Conservation (phyloP, 176 grass and related monocot species). For the Zea mays region Zm-B73-REFERENCE-NAM-5.0 NC_050103.1:119481001-119481500, state of each 20-base stretch:
- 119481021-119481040: background rate
- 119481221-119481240: slow-evolving; percentile 8
- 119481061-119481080: slow-evolving; percentile 43
- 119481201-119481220: background rate
- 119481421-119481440: too few species aligned
- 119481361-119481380: background rate
- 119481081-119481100: slow-evolving; percentile 36
- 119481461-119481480: too few species aligned
- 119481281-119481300: background rate
- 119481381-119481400: too few species aligned
- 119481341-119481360: background rate
- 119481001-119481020: background rate
- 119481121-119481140: slow-evolving; percentile 20
- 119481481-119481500: too few species aligned
- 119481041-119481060: slow-evolving; percentile 11
- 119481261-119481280: background rate
- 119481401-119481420: too few species aligned
- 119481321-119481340: too few species aligned
- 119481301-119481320: slow-evolving; percentile 27
- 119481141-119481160: slow-evolving; percentile 3
- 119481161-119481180: slow-evolving; percentile 23
- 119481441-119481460: too few species aligned
- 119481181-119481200: slow-evolving; percentile 41
- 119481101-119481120: slow-evolving; percentile 54
- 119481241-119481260: slow-evolving; percentile 27